These are phyloP conservation scores for Centaurea solstitialis DNA, from an alignment of 129 eudicot species.

Conservation along the genomic window DNA sequence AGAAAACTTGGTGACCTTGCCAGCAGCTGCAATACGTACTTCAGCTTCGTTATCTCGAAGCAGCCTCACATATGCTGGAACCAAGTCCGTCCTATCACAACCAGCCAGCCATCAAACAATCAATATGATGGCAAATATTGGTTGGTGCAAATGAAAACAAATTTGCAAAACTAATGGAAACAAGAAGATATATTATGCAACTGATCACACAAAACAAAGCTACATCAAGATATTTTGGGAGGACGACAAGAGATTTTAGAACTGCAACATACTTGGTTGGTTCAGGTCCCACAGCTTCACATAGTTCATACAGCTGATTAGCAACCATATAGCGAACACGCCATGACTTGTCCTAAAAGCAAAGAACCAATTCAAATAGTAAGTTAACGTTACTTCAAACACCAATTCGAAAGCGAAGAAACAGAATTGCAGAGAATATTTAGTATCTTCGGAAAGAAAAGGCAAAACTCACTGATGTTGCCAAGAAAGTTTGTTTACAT, in stretches of 20 bases:
- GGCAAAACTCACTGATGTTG: not conserved
- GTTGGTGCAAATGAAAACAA: not conserved
- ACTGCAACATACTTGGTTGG: conserved; percentile 54
- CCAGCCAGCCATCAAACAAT: not conserved
- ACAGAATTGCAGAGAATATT: not conserved
- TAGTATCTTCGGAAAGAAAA: not conserved
- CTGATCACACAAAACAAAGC: not conserved
- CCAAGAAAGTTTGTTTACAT: not conserved
- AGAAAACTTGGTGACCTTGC: conserved; percentile 94
- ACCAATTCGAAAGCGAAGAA: not conserved
- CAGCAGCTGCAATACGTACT: conserved; percentile 99
- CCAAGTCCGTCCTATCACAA: conserved; percentile 77
- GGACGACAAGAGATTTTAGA: not conserved
- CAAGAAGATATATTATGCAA: not conserved
- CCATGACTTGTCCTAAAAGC: conserved; percentile 81
- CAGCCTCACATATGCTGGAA: conserved; percentile 96
- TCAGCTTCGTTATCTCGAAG: conserved; percentile 99
- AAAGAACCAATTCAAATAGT: not conserved
- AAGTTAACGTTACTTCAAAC: not conserved
- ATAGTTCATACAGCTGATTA: conserved; percentile 76
- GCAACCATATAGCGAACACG: conserved; percentile 92
- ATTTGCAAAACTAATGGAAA: not conserved
- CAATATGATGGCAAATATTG: not conserved
- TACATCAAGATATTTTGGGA: not conserved
- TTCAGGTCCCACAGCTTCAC: conserved; percentile 87